phyloP scores from a whole-genome alignment of 73 alveolate species.

The Strombidium stylifer region DNA sequence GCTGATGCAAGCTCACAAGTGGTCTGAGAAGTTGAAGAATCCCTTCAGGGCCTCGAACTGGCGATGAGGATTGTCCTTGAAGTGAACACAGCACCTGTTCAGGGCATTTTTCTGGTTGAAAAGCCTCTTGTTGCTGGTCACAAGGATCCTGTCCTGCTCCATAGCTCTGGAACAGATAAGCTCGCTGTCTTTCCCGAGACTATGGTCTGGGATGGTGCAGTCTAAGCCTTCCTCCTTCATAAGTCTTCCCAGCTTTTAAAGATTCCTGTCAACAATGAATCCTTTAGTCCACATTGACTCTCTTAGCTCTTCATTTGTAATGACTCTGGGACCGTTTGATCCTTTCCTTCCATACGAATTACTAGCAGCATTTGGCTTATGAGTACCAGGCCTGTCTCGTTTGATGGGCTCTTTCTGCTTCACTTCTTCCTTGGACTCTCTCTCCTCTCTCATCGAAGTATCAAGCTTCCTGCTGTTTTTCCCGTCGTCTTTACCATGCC shows the following conservation, averaged over 20 bases:
- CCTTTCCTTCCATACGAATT: no score
- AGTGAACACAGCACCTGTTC: constrained; percentile 5
- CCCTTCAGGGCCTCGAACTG: background rate
- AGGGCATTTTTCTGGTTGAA: constrained; percentile 16
- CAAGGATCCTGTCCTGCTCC: constrained; percentile 8
- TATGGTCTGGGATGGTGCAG: constrained; percentile 9
- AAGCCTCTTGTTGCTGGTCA: constrained; percentile 9
- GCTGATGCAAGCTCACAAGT: no score
- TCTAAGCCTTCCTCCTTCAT: constrained; percentile 13
- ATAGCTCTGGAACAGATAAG: background rate
- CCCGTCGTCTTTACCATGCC: constrained; percentile 1
- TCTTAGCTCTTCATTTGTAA: constrained; percentile 15
- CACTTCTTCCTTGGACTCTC: no score
- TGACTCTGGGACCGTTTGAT: no score
- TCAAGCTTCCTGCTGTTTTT: no score
- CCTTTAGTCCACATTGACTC: constrained; percentile 4
- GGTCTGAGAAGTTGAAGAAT: no score
- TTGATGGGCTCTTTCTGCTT: constrained; percentile 17
- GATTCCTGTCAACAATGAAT: constrained; percentile 23
- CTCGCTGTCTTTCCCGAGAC: background rate
- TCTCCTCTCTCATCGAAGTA: no score
- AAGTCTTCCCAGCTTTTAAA: constrained; percentile 7
- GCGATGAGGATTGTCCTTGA: constrained; percentile 8
- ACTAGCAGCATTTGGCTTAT: no score
- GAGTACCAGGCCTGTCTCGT: no score